Conservation (phyloP, 352 stramenopile genomes). For the Globisporangium paddicum region DNA sequence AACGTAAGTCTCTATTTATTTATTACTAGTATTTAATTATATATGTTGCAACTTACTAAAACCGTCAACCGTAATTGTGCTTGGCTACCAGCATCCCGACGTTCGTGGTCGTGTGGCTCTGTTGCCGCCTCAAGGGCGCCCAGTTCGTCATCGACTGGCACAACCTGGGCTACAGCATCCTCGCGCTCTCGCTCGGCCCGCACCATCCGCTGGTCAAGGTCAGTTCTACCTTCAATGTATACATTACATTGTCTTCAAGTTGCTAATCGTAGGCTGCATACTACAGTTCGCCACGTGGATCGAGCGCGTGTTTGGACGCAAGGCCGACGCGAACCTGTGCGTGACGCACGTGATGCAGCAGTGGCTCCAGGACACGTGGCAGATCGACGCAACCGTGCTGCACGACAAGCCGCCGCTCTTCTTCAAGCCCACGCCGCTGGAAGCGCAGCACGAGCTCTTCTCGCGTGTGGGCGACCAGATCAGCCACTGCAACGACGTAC, state of each 20-base stretch:
- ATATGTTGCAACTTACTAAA: too few species aligned
- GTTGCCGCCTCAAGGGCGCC: slow-evolving; percentile 65
- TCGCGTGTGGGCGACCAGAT: slow-evolving; percentile 66
- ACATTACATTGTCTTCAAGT: background rate
- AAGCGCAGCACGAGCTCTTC: slow-evolving; percentile 91
- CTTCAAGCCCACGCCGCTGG: slow-evolving; percentile 86
- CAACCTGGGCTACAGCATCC: slow-evolving; percentile 99
- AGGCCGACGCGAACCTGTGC: slow-evolving; percentile 94
- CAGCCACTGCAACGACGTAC: slow-evolving; percentile 67
- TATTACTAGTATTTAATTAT: too few species aligned
- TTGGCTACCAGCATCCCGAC: slow-evolving; percentile 87
- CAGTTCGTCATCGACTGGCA: slow-evolving; percentile 99
- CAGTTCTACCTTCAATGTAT: too few species aligned
- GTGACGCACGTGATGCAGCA: slow-evolving; percentile 95
- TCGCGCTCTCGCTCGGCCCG: slow-evolving; percentile 70
- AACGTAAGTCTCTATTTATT: slow-evolving; percentile 36
- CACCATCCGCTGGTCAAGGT: slow-evolving; percentile 74
- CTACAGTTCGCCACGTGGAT: slow-evolving; percentile 72
- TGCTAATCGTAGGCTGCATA: background rate
- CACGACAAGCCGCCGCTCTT: slow-evolving; percentile 95
- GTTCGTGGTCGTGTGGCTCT: slow-evolving; percentile 88
- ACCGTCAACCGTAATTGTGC: too few species aligned
- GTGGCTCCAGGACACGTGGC: slow-evolving; percentile 91
- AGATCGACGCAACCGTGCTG: slow-evolving; percentile 83
- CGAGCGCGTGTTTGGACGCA: slow-evolving; percentile 87